A percentile compares a stretch with the other conserved stretches of the same genome.
Evolutionary conservation across 2,329 filamentous ascomycete genomes (phyloP).

Genomic region (Trichophyton rubrum): DNA sequence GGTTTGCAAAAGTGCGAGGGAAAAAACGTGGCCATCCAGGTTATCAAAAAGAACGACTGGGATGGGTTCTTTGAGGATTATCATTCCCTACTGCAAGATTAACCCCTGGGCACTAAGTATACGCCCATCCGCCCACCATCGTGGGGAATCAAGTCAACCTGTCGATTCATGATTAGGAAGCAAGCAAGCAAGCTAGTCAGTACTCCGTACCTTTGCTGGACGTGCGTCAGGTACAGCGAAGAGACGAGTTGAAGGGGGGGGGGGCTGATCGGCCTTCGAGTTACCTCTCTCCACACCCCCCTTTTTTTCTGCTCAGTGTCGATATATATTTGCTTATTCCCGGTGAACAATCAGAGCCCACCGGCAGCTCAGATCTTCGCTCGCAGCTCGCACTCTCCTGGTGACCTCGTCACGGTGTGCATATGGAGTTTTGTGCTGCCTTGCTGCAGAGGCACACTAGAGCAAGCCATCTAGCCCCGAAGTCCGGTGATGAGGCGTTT

Average conservation of each 20-base stretch:
- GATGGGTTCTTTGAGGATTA: not conserved
- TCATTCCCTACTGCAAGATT: not conserved
- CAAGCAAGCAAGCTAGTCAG: not conserved
- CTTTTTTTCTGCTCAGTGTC: not conserved
- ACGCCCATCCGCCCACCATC: not conserved
- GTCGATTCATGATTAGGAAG: not conserved
- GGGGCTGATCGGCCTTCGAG: not conserved
- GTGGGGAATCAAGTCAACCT: not conserved
- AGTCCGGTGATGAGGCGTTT: constrained; percentile 3
- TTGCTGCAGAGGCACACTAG: not conserved
- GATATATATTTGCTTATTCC: constrained; percentile 1
- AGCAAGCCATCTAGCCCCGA: not conserved
- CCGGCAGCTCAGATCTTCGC: not conserved
- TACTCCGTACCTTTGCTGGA: not conserved
- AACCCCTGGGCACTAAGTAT: not conserved
- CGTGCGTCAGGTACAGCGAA: not conserved
- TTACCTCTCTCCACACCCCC: not conserved
- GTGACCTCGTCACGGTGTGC: constrained; percentile 1
- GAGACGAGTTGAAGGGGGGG: too few species aligned
- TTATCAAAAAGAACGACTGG: not conserved
- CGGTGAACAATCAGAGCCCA: not conserved
- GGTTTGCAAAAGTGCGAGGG: not conserved
- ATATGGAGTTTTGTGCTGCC: not conserved
- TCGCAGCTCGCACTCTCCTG: not conserved
- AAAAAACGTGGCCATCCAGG: not conserved